Conservation (phyloP, 2,329 filamentous ascomycete species). For the Colletotrichum euphorbiae region DNA sequence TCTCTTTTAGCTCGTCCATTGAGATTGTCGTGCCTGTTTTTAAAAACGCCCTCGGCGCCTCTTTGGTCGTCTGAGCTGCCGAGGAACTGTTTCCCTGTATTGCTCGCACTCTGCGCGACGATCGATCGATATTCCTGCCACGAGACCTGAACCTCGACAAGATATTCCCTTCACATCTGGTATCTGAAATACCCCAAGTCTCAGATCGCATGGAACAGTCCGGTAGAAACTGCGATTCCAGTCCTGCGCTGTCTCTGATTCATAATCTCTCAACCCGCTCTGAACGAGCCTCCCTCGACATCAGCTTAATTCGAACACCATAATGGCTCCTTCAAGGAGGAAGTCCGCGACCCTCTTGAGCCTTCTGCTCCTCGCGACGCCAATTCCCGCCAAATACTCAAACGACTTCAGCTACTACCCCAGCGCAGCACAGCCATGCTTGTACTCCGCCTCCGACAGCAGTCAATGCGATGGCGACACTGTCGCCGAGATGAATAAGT, state of each 20-base stretch:
- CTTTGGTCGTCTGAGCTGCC: background rate
- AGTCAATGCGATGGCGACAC: constrained; percentile 56
- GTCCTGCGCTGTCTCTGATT: no score
- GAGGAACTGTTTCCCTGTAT: background rate
- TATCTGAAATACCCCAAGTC: no score
- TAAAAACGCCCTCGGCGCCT: constrained; percentile 14
- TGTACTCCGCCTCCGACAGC: constrained; percentile 53
- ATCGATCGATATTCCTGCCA: background rate
- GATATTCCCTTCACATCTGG: no score
- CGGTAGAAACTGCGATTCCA: no score
- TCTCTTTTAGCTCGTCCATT: background rate
- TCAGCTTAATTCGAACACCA: background rate
- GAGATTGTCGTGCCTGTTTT: constrained; percentile 1
- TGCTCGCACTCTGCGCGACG: background rate
- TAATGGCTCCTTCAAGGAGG: constrained; percentile 27
- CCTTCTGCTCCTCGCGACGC: constrained; percentile 42
- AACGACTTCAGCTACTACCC: constrained; percentile 61
- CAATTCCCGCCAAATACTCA: constrained; percentile 43
- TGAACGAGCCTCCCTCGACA: background rate
- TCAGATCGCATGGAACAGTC: no score
- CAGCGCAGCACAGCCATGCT: constrained; percentile 54
- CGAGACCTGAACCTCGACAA: no score
- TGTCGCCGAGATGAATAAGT: constrained; percentile 57
- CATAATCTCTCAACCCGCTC: no score
- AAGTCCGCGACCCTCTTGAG: constrained; percentile 42